phyloP scores from a whole-genome alignment of 768 basidiomycete genomes.

The Boletus edulis region DNA sequence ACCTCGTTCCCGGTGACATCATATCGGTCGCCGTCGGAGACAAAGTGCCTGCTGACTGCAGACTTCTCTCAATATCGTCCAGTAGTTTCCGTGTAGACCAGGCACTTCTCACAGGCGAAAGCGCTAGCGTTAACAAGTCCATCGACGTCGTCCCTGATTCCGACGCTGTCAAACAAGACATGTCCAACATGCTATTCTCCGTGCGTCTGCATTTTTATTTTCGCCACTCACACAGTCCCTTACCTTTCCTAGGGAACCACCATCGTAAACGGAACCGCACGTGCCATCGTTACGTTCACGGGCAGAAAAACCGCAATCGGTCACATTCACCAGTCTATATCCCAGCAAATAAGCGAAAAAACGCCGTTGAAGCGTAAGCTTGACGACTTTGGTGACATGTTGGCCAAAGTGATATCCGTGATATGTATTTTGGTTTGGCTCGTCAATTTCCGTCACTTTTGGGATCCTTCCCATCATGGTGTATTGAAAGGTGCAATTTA shows the following conservation, averaged over 20 bases:
- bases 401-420: slow-evolving; percentile 96
- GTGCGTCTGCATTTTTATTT: slow-evolving; percentile 37
- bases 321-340: slow-evolving; percentile 95
- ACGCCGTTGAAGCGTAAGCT: slow-evolving; percentile 96
- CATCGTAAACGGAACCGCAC: slow-evolving; percentile 89
- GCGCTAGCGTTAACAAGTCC: slow-evolving; percentile 82
- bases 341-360: slow-evolving; percentile 90
- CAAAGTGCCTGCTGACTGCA: slow-evolving; percentile 93
- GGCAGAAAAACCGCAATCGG: slow-evolving; percentile 91
- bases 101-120: slow-evolving; percentile 95
- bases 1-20: slow-evolving; percentile 94
- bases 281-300: slow-evolving; percentile 84
- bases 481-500: slow-evolving; percentile 92
- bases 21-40: slow-evolving; percentile 90
- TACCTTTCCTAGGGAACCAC: slow-evolving; percentile 72
- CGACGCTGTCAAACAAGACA: slow-evolving; percentile 94
- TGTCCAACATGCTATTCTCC: slow-evolving; percentile 95
- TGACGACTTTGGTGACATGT: slow-evolving; percentile 96
- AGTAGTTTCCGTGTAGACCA: slow-evolving; percentile 95
- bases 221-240: not conserved
- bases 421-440: slow-evolving; percentile 98
- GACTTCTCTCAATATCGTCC: slow-evolving; percentile 84
- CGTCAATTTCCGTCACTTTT: slow-evolving; percentile 95
- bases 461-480: slow-evolving; percentile 91
- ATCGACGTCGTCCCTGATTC: slow-evolving; percentile 63